Conservation (phyloP, 2,329 filamentous ascomycete genomes). For the Colletotrichum orchidophilum region DNA sequence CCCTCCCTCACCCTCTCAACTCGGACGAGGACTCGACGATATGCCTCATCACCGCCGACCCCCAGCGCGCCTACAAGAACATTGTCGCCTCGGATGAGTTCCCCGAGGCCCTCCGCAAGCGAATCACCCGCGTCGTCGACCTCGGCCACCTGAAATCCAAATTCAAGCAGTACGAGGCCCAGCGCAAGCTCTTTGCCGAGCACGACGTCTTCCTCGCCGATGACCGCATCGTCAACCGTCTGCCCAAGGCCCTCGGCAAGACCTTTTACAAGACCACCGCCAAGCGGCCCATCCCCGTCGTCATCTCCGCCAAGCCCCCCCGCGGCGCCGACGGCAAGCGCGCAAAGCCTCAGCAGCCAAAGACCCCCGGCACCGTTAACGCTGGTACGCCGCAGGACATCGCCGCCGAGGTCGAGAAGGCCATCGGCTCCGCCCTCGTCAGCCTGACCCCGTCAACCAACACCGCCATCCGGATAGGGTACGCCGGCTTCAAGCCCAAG, state of each 20-base stretch:
- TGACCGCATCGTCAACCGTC: slow-evolving; percentile 78
- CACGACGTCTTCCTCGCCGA: slow-evolving; percentile 96
- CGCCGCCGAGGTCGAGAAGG: slow-evolving; percentile 82
- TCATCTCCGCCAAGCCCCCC: slow-evolving; percentile 69
- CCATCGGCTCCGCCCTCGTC: slow-evolving; percentile 80
- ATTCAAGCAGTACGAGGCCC: slow-evolving; percentile 88
- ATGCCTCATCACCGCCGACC: slow-evolving; percentile 85
- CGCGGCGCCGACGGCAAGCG: slow-evolving; percentile 70
- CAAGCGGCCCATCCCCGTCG: slow-evolving; percentile 89
- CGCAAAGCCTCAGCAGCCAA: slow-evolving; percentile 67
- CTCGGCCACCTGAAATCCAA: slow-evolving; percentile 82
- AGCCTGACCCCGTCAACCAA: slow-evolving; percentile 82
- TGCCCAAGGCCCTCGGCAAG: slow-evolving; percentile 78
- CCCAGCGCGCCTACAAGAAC: slow-evolving; percentile 90
- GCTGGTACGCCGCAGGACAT: slow-evolving; percentile 71
- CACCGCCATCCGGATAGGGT: slow-evolving; percentile 82
- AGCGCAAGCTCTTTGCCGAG: slow-evolving; percentile 83
- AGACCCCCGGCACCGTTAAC: slow-evolving; percentile 49
- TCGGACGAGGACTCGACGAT: slow-evolving; percentile 73
- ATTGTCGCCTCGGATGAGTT: slow-evolving; percentile 76
- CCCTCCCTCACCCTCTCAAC: slow-evolving; percentile 80
- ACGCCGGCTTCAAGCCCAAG: slow-evolving; percentile 76
- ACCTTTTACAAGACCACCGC: slow-evolving; percentile 85
- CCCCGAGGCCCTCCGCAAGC: slow-evolving; percentile 71
- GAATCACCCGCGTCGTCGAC: slow-evolving; percentile 82